Conservation (phyloP, 2,329 filamentous ascomycete species). For the Aspergillus eucalypticola region DNA sequence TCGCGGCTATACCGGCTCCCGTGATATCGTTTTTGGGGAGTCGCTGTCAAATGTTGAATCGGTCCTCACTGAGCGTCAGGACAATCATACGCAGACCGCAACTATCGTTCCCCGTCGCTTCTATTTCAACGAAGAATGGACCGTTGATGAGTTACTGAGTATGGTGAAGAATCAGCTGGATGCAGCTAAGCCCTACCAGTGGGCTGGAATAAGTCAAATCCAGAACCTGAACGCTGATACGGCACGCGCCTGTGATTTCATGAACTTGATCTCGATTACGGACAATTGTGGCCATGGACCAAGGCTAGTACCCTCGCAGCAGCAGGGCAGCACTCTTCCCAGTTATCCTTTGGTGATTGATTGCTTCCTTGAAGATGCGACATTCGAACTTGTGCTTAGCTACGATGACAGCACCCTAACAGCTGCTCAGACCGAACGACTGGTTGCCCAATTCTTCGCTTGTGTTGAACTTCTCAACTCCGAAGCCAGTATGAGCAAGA, state of each 20-base stretch:
- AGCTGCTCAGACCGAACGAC: constrained; percentile 9
- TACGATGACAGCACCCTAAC: constrained; percentile 15
- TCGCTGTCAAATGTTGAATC: constrained; percentile 44
- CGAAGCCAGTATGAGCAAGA: constrained; percentile 15
- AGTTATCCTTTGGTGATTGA: constrained; percentile 14
- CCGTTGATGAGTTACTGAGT: constrained; percentile 51
- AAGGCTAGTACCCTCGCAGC: not conserved
- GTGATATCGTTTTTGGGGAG: constrained; percentile 47
- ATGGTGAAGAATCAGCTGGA: constrained; percentile 56
- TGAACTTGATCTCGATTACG: constrained; percentile 41
- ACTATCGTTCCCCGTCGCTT: constrained; percentile 45
- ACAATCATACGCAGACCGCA: constrained; percentile 35
- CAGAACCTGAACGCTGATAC: constrained; percentile 51
- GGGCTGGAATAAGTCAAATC: constrained; percentile 53
- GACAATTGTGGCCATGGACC: constrained; percentile 4
- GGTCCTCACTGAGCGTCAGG: constrained; percentile 34
- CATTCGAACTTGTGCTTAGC: constrained; percentile 6
- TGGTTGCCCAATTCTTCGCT: constrained; percentile 14
- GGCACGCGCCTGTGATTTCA: constrained; percentile 43
- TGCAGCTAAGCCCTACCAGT: constrained; percentile 59
- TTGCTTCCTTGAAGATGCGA: constrained; percentile 6
- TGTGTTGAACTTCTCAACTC: constrained; percentile 10
- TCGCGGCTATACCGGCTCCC: constrained; percentile 38
- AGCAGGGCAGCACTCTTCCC: not conserved
- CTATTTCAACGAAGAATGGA: constrained; percentile 32